phyloP scores from a whole-genome alignment of 345 rosid species.

The Arabidopsis thaliana region TAIR10.1 NC_003075.7:7278501-7279000 shows the following conservation, averaged over 20 bases:
- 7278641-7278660: not conserved
- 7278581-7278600: not conserved
- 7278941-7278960: not conserved
- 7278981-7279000: not conserved
- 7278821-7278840: not conserved
- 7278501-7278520: too few species aligned
- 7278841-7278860: not conserved
- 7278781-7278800: not conserved
- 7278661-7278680: not conserved
- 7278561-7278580: not conserved
- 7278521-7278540: too few species aligned
- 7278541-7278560: too few species aligned
- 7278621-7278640: not conserved
- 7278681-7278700: not conserved
- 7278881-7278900: not conserved
- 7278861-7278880: not conserved
- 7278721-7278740: not conserved
- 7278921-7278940: not conserved
- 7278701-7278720: not conserved
- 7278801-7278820: not conserved
- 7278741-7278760: not conserved
- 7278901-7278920: too few species aligned
- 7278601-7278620: not conserved
- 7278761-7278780: not conserved
- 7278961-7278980: not conserved